These are phyloP conservation scores for Knoxdaviesia capensis DNA, from an alignment of 2,329 filamentous ascomycete species.

Conservation along the genomic window DNA sequence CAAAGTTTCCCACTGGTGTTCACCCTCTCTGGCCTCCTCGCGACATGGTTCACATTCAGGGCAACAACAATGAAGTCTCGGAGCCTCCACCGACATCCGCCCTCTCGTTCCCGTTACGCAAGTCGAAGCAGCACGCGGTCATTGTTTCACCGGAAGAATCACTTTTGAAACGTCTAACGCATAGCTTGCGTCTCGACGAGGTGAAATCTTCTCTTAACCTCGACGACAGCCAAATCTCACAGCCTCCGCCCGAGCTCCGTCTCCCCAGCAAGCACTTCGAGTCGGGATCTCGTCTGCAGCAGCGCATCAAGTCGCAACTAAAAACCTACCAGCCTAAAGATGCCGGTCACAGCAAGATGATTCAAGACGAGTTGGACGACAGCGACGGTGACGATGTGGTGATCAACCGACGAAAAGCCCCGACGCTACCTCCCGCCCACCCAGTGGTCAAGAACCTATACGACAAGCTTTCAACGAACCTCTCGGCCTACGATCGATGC, in stretches of 20 bases:
- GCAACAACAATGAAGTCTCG: background rate
- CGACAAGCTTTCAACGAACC: slow-evolving; percentile 31
- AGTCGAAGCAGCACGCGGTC: slow-evolving; percentile 28
- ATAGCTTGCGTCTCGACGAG: slow-evolving; percentile 9
- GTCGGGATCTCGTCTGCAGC: slow-evolving; percentile 32
- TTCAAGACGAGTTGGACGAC: too few species aligned
- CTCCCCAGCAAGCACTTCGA: slow-evolving; percentile 36
- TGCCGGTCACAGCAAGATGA: too few species aligned
- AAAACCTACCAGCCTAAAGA: slow-evolving; percentile 9
- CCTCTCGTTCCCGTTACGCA: slow-evolving; percentile 10
- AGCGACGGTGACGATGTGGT: too few species aligned
- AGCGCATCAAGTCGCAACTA: slow-evolving; percentile 25
- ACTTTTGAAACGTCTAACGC: slow-evolving; percentile 15
- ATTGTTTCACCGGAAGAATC: slow-evolving; percentile 20
- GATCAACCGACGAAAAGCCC: too few species aligned
- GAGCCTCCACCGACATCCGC: background rate
- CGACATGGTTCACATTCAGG: slow-evolving; percentile 36
- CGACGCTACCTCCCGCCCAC: slow-evolving; percentile 18
- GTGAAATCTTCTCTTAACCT: slow-evolving; percentile 11
- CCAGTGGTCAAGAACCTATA: slow-evolving; percentile 40
- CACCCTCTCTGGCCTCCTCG: slow-evolving; percentile 54
- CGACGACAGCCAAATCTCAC: slow-evolving; percentile 18
- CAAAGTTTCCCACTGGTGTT: slow-evolving; percentile 44
- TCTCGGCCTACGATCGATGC: slow-evolving; percentile 66
- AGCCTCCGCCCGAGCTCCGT: slow-evolving; percentile 27